A percentile compares a stretch with the other conserved stretches of the same genome.
Evolutionary conservation across 2,329 filamentous ascomycete genomes (phyloP).

Genomic region (Phaeoacremonium minimum): DNA sequence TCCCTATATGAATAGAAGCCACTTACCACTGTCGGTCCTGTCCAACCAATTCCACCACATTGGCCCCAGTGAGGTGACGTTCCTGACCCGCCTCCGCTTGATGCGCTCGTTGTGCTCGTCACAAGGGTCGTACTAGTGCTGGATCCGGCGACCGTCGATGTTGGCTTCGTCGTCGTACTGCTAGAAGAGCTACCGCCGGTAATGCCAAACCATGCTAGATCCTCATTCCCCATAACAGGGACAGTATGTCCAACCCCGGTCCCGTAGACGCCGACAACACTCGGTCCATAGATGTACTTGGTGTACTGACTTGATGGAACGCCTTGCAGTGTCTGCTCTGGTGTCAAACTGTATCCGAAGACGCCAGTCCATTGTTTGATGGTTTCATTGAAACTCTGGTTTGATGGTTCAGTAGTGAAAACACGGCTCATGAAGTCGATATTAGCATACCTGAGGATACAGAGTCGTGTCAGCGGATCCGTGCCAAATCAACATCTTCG

Average conservation of each 20-base stretch:
- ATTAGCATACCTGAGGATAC: no score
- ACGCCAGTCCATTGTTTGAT: slow-evolving; percentile 44
- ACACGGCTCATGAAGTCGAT: no score
- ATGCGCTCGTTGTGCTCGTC: no score
- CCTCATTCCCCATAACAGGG: slow-evolving; percentile 23
- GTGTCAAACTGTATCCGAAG: slow-evolving; percentile 24
- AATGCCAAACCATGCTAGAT: slow-evolving; percentile 30
- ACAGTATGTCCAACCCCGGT: slow-evolving; percentile 27
- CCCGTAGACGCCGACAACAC: slow-evolving; percentile 27
- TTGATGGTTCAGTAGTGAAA: no score
- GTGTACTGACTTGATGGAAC: slow-evolving; percentile 29
- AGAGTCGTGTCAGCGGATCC: slow-evolving; percentile 32
- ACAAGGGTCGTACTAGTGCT: no score
- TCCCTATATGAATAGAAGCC: no score
- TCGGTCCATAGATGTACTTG: slow-evolving; percentile 28
- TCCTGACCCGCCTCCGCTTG: no score
- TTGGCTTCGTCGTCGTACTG: no score
- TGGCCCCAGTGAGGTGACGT: neutral
- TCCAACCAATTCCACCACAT: neutral
- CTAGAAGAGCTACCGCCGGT: neutral
- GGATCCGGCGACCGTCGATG: no score
- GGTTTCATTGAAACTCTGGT: slow-evolving; percentile 33
- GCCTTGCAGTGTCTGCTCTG: slow-evolving; percentile 20
- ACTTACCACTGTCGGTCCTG: neutral
- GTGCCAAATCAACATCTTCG: slow-evolving; percentile 38